Percentiles rank a stretch among this genome's conserved stretches.
These are phyloP conservation scores for Microcera coccophila DNA, from an alignment of 2,329 filamentous ascomycete species.

Conservation along the genomic window DNA sequence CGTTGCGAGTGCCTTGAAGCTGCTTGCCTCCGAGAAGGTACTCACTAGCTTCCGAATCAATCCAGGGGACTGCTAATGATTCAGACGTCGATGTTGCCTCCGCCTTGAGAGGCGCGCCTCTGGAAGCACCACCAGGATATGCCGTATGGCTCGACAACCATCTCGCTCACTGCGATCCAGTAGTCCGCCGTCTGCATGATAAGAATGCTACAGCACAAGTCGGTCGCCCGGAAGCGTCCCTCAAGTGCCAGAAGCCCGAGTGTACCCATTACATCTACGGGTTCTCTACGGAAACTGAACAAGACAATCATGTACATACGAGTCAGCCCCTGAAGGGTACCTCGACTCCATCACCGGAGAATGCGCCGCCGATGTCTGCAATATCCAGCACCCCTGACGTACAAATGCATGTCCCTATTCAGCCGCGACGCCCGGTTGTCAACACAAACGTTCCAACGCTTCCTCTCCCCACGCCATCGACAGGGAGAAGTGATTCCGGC, in stretches of 20 bases:
- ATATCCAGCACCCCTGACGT: constrained; percentile 10
- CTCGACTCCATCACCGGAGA: constrained; percentile 39
- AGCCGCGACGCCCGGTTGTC: constrained; percentile 35
- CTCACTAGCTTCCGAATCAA: not conserved
- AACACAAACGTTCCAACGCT: constrained; percentile 28
- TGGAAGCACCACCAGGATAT: constrained; percentile 44
- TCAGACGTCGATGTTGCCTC: constrained; percentile 32
- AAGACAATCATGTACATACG: constrained; percentile 49
- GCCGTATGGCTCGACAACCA: constrained; percentile 52
- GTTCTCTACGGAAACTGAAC: constrained; percentile 47
- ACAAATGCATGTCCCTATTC: constrained; percentile 36
- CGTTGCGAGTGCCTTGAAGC: constrained; percentile 56
- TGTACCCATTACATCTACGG: constrained; percentile 59
- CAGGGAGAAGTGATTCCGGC: constrained; percentile 24
- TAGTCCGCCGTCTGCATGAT: constrained; percentile 35
- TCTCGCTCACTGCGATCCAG: constrained; percentile 45
- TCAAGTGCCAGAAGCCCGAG: constrained; percentile 53
- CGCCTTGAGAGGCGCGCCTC: constrained; percentile 27
- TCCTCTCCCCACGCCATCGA: constrained; percentile 29
- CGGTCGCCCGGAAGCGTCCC: constrained; percentile 26
- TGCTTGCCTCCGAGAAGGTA: constrained; percentile 42
- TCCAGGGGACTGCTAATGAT: constrained; percentile 17
- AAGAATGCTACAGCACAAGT: constrained; percentile 12
- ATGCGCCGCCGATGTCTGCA: too few relatives aligned
- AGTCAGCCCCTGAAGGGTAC: constrained; percentile 42